Evolutionary conservation across 2,329 filamentous ascomycete species (phyloP).

Genomic region (Thermomyces lanuginosus): DNA sequence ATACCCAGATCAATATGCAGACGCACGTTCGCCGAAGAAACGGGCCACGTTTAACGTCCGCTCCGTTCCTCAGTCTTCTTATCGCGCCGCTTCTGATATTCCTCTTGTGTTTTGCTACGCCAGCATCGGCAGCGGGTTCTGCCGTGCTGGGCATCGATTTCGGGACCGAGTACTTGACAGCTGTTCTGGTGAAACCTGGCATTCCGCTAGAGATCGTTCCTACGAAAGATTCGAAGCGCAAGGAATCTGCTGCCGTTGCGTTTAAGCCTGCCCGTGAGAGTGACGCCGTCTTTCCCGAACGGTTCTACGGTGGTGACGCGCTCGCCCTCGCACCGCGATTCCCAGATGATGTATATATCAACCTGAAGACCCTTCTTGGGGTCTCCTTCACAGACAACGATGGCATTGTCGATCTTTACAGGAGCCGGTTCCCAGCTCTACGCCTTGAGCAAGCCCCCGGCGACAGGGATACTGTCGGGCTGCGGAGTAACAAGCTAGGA

Average conservation of each 20-base stretch:
- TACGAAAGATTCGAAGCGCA: constrained; percentile 93
- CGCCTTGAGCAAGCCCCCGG: constrained; percentile 40
- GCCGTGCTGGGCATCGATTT: constrained; percentile 86
- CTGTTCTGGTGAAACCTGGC: constrained; percentile 85
- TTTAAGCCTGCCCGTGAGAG: constrained; percentile 72
- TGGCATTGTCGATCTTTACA: constrained; percentile 52
- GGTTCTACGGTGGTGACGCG: constrained; percentile 82
- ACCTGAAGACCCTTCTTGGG: constrained; percentile 81
- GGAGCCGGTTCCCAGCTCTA: constrained; percentile 59
- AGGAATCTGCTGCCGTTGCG: constrained; percentile 77
- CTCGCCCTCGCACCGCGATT: constrained; percentile 74
- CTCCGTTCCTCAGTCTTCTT: constrained; percentile 26
- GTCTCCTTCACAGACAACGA: constrained; percentile 32
- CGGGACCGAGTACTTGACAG: constrained; percentile 94
- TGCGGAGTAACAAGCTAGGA: constrained; percentile 57
- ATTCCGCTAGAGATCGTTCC: constrained; percentile 95
- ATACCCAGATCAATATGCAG: too few relatives aligned
- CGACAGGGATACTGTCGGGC: constrained; percentile 53
- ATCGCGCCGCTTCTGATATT: constrained; percentile 36
- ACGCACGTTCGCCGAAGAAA: constrained; percentile 13
- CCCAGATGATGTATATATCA: constrained; percentile 84
- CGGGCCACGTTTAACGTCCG: constrained; percentile 8
- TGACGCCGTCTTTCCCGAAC: constrained; percentile 60
- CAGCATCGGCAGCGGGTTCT: constrained; percentile 45
- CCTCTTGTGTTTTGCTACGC: constrained; percentile 38